Evolutionary conservation across 2,329 filamentous ascomycete genomes (phyloP).

Genomic region (Tympanopsis confertula): DNA sequence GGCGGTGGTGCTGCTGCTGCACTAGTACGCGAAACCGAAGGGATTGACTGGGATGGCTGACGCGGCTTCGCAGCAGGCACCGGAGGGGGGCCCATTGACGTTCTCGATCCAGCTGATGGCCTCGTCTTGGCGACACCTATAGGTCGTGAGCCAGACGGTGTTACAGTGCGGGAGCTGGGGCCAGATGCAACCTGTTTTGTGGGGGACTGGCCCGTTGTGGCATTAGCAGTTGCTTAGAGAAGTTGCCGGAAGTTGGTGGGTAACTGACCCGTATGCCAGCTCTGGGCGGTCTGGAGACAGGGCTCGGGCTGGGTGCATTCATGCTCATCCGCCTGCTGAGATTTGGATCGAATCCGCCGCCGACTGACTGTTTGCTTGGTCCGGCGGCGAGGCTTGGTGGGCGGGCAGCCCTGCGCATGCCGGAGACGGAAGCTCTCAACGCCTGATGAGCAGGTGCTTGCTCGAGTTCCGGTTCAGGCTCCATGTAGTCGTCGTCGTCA

Average conservation of each 20-base stretch:
- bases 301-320: slow-evolving; percentile 63
- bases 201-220: slow-evolving; percentile 58
- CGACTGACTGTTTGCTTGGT: slow-evolving; percentile 14
- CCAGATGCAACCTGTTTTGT: slow-evolving; percentile 56
- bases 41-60: slow-evolving; percentile 31
- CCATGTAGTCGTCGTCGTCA: no score
- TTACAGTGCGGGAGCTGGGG: slow-evolving; percentile 50
- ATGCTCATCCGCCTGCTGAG: slow-evolving; percentile 54
- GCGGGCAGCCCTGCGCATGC: background rate
- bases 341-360: slow-evolving; percentile 33
- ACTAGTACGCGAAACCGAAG: slow-evolving; percentile 23
- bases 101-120: slow-evolving; percentile 38
- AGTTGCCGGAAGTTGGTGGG: background rate
- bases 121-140: slow-evolving; percentile 30
- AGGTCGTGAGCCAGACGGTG: slow-evolving; percentile 42
- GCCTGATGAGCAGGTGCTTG: no score
- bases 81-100: slow-evolving; percentile 58
- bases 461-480: no score
- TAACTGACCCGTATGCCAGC: slow-evolving; percentile 10
- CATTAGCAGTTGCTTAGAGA: slow-evolving; percentile 1
- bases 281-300: slow-evolving; percentile 43
- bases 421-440: no score
- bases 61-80: slow-evolving; percentile 28
- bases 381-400: background rate
- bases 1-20: slow-evolving; percentile 17